Evolutionary conservation across 371 early-diverging fungal genomes (phyloP), one percentile per base, ranked within the genome.

Genomic region (Rhizopus microsporus): DNA sequence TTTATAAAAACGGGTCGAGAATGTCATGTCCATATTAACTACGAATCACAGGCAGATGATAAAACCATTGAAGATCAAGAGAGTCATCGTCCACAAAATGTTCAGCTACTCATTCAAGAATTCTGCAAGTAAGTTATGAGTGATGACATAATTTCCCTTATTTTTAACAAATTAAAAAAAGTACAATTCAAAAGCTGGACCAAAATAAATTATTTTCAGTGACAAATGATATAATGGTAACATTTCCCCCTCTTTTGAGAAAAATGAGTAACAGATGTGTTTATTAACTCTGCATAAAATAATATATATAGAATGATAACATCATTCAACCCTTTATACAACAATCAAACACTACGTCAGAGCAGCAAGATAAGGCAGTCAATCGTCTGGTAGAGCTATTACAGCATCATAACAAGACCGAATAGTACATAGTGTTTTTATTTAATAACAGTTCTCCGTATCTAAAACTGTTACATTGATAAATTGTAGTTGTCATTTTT

Each of bases 191-290:
- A 51, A 38, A 0, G 0, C 54, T 61, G 3, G 58, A 61, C 37
- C 33, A 32, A 34, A 54, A 61, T 8, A 48, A 23, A 7, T 49
- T 54, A 17, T 42, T 46, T 32, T 43, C 48, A 30, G 38, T 64
- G 37, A 59, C 64, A 16, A 56, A 59, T n/a, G 56, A 59, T 9
- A 15, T 64, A 7, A 59, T 13, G 56, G 64, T 64, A 56, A 39
- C 2, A 23, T 23, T 23, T 23, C 2, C 23, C 23, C 23, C 23
- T 38, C 3, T 29, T 39, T 15, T 13, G 30, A 15, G n/a, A 1
- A 3, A 17, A 3, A 34, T 6, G 5, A 38, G 17, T 5, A 45
- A 6, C n/a, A n/a, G n/a, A n/a, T n/a, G n/a, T n/a, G n/a, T n/a
- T 1, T 4, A 15, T 10, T 29, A 4, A 17, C 40, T 15, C 7